These are phyloP conservation scores for Cenchrus fungigraminus DNA, from an alignment of 176 grass and related monocot genomes.

Conservation along the genomic window DNA sequence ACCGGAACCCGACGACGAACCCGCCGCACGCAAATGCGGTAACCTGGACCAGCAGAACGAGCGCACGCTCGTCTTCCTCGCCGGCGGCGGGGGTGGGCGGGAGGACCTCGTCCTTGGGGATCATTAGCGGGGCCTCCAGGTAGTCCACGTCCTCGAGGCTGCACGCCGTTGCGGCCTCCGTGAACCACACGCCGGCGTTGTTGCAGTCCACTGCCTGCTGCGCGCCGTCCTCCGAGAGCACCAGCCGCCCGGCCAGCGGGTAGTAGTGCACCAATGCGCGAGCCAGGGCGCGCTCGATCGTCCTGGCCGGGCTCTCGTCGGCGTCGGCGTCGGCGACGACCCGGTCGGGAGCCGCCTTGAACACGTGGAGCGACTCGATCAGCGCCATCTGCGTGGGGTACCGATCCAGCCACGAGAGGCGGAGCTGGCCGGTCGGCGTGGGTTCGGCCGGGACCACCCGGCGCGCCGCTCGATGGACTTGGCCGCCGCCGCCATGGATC, in stretches of 20 bases:
- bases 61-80: slow-evolving; percentile 41
- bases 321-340: background rate
- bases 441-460: slow-evolving; percentile 58
- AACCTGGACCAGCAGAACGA: slow-evolving; percentile 91
- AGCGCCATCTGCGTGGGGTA: slow-evolving; percentile 94
- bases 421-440: slow-evolving; percentile 44
- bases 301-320: slow-evolving; percentile 36
- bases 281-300: slow-evolving; percentile 57
- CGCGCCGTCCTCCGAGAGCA: slow-evolving; percentile 51
- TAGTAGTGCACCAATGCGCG: slow-evolving; percentile 73
- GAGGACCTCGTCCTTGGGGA: slow-evolving; percentile 79
- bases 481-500: background rate
- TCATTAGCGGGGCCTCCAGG: slow-evolving; percentile 87
- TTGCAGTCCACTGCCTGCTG: slow-evolving; percentile 67
- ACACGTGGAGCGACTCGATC: slow-evolving; percentile 90
- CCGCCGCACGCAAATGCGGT: slow-evolving; percentile 72
- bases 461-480: slow-evolving; percentile 58
- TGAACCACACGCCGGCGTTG: slow-evolving; percentile 76
- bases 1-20: slow-evolving; percentile 87
- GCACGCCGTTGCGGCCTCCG: slow-evolving; percentile 48
- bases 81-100: slow-evolving; percentile 47
- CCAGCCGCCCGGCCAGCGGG: slow-evolving; percentile 70
- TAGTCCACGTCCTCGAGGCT: slow-evolving; percentile 78
- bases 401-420: slow-evolving; percentile 86
- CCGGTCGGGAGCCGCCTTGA: slow-evolving; percentile 42